These are phyloP conservation scores for Diaporthe citriasiana DNA, from an alignment of 2,329 filamentous ascomycete genomes.

Conservation along the genomic window DNA sequence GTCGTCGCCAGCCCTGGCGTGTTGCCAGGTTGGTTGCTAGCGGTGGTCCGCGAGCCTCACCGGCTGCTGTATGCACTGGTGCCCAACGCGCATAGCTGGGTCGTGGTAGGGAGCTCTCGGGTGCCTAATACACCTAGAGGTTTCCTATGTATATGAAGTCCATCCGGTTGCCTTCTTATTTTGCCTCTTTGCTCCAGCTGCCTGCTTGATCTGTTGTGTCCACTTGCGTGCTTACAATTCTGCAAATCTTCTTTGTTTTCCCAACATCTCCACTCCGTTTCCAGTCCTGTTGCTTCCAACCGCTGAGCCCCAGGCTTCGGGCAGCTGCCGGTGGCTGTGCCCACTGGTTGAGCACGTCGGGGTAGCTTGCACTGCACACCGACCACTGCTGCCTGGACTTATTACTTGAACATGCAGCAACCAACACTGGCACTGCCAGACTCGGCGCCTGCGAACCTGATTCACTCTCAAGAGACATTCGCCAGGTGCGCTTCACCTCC, in stretches of 20 bases:
- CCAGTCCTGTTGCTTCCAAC: not conserved
- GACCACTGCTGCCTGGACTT: slow-evolving; percentile 21
- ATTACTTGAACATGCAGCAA: slow-evolving; percentile 26
- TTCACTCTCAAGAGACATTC: not conserved
- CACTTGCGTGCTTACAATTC: not conserved
- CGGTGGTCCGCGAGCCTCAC: not conserved
- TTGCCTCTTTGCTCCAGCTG: slow-evolving; percentile 12
- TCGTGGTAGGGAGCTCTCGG: not conserved
- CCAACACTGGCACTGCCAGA: slow-evolving; percentile 9
- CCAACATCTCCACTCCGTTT: not conserved
- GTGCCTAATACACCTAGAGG: slow-evolving; percentile 1
- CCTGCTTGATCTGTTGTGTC: slow-evolving; percentile 1
- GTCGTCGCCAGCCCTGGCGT: slow-evolving; percentile 1
- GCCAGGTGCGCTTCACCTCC: not conserved
- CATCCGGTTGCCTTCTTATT: slow-evolving; percentile 22
- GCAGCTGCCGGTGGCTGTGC: slow-evolving; percentile 25
- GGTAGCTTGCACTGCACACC: not conserved
- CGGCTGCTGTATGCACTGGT: slow-evolving; percentile 27
- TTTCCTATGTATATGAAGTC: slow-evolving; percentile 21
- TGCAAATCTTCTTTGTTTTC: not conserved
- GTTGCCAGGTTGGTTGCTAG: not conserved
- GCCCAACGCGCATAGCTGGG: slow-evolving; percentile 10
- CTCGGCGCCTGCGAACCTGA: not conserved
- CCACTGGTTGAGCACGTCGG: slow-evolving; percentile 1
- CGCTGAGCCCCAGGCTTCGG: slow-evolving; percentile 7